phyloP scores from a whole-genome alignment of 2,329 filamentous ascomycete genomes.

The Colletotrichum endophyticum region DNA sequence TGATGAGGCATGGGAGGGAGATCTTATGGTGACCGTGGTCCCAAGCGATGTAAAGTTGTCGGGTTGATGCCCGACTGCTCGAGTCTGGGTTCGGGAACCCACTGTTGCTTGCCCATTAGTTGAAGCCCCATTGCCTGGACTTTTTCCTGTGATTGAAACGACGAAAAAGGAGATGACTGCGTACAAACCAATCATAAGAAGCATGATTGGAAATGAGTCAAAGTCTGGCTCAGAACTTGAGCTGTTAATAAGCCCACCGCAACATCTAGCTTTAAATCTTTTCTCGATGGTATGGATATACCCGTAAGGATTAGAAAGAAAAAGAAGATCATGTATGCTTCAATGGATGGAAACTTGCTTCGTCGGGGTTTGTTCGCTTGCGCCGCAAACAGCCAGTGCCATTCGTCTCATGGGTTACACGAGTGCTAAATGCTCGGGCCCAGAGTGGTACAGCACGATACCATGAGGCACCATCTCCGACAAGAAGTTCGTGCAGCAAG shows the following conservation, averaged over 20 bases:
- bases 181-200: neutral
- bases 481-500: neutral
- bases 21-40: neutral
- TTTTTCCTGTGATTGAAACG: neutral
- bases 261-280: neutral
- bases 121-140: neutral
- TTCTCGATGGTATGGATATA: neutral
- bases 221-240: neutral
- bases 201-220: neutral
- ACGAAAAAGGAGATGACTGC: neutral
- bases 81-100: neutral
- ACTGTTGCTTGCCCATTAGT: neutral
- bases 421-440: neutral
- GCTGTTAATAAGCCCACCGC: neutral
- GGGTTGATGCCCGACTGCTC: neutral
- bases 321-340: neutral
- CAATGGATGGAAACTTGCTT: neutral
- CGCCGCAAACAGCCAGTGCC: neutral
- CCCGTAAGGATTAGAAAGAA: neutral
- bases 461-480: neutral
- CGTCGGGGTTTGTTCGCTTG: neutral
- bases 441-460: neutral
- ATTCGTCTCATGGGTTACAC: neutral
- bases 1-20: neutral
- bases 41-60: neutral